Evolutionary conservation across 768 basidiomycete species (phyloP), one percentile per base, ranked within the genome.

Genomic region (Pleurotus ostreatus): DNA sequence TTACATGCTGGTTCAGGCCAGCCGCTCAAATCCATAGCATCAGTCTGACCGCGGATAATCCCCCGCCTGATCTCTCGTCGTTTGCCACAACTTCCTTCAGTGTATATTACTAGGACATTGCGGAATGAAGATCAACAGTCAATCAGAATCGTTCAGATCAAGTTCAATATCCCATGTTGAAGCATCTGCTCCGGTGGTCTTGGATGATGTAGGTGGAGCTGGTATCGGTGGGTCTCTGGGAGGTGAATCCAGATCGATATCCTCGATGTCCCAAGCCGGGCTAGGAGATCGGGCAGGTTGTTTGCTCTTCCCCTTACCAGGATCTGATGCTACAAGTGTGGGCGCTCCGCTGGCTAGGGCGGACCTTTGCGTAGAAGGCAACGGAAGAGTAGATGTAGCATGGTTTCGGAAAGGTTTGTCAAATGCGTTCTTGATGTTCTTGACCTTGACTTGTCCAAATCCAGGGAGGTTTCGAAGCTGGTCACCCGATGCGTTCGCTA

Each of bases 361-460:
- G 52, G 25, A 45, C 30, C 49, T 52, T 57, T 72, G 71, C 39
- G 68, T 62, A 20, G 67, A 61, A 26, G 67, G 62, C 22, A 68
- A 68, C 38, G 72, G 75, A 39, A 72, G 69, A 39, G 71, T 71
- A 45, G 73, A 79, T 2, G 87, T 85, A 5, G 82, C 75, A 53
- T 80, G 77, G 56, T 89, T 86, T 49, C 88, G 78, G 70, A 99
- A 89, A 0, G 93, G 92, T 57, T 89, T 88, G 55, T 90, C 86
- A 70, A 99, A 95, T 0, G 94, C 92, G 56, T 92, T 95, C 62
- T 88, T 86, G 34, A 98, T 79, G 41, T 95, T 86, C 63, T 83
- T 89, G 56, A 96, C 94, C 69, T 98, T 98, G 47, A 94, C 86
- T 60, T 91, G 90, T 7, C 95, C 96, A 53, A 98, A 88, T 0